Base-by-base conservation (phyloP, 2,329 filamentous ascomycete genomes). In the Metarhizium rileyi region DNA sequence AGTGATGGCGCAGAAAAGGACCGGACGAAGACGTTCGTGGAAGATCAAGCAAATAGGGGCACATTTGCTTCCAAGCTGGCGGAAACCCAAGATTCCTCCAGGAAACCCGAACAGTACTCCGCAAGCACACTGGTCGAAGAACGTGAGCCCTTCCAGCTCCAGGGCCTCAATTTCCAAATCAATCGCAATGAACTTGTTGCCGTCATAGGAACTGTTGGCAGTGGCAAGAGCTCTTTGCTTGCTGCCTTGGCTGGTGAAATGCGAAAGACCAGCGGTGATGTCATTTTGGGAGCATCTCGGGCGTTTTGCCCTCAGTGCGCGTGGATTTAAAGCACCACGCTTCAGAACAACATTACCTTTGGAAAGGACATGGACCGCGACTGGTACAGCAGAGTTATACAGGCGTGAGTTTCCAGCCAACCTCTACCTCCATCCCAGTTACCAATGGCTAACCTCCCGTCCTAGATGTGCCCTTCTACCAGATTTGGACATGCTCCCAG, bases 221-320 rank as follows among this genome's bases (percentile, higher is more conserved):
- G 86, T 53, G 91, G 91, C 5, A 97, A 98, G 70, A 93, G 79
- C 46, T 96, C 90, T 0, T 70, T 98, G 1, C 78, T 98, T 3
- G 86, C 89, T 30, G 90, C 91, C 0, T 70, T 98, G 43, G 91
- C 90, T 1, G 91, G 93, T 23, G 91, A 97, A 55, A 97, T 97
- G 91, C 82, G 90, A 42, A 86, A 84, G 64, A 94, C 87, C 0
- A 71, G 69, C 3, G 90, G 90, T 10, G 76, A 84, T 35, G 77
- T 94, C 5, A 77, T 80, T 0, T 77, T 93, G 57, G 87, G 90
- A 38, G 88, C 88, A 0, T 84, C 82, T 3, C 77, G 90, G 53
- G 88, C 91, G 0, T 96, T 95, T 60, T 97, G 93, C 56, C 91
- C 91, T 0, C 91, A 98, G 63, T 95, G 95, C 61, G 88, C 93